A percentile compares a stretch with the other conserved stretches of the same genome.
Conservation (phyloP, 2,329 filamentous ascomycete genomes). For the Fusarium tupiense region DNA sequence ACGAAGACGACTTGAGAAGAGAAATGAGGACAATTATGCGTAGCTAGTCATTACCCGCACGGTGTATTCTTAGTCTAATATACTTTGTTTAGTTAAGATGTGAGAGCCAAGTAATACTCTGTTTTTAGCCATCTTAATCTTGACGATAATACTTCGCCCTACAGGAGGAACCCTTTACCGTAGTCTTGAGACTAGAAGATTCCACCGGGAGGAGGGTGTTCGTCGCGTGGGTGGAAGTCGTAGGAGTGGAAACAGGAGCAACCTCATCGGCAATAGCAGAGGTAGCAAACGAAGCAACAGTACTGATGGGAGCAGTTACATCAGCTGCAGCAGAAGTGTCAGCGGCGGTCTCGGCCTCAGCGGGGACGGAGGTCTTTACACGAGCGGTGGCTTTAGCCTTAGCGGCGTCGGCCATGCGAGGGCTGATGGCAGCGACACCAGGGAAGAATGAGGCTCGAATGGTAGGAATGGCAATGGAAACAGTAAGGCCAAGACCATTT, state of each 20-base stretch:
- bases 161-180: background rate
- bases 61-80: background rate
- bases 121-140: background rate
- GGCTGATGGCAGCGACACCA: constrained; percentile 25
- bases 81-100: background rate
- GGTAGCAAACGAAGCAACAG: too few species aligned
- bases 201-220: background rate
- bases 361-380: background rate
- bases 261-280: background rate
- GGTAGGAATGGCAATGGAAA: constrained; percentile 27
- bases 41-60: background rate
- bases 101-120: background rate
- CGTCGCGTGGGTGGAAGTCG: background rate
- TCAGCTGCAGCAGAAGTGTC: background rate
- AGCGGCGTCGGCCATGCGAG: constrained; percentile 11
- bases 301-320: background rate
- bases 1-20: background rate
- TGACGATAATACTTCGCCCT: background rate
- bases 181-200: background rate
- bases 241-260: too few species aligned
- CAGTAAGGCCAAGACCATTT: constrained; percentile 24
- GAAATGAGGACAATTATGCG: background rate
- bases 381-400: background rate
- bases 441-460: constrained; percentile 26
- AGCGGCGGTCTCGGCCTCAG: background rate